Base-by-base conservation (phyloP, 768 basidiomycete genomes). In the Amanita polypyramis region DNA sequence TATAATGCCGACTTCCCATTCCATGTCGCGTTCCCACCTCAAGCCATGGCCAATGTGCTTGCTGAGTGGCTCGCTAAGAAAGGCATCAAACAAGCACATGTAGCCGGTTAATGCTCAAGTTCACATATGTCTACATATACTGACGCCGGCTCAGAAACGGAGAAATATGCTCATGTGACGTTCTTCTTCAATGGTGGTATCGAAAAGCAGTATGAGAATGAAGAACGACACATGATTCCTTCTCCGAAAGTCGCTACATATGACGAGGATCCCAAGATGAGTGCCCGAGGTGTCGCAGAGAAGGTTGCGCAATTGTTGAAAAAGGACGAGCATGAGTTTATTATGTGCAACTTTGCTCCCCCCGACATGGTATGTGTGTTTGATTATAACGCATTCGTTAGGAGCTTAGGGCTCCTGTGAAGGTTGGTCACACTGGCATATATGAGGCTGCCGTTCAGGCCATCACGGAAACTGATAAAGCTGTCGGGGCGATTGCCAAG, bases 161-260 rank as follows among this genome's bases (percentile, higher is more conserved):
- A 95, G 63, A 95, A 97, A 67, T 97, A 94, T 64, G 92, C 92
- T 1, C 93, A 97, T 60, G 89, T 97, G 47, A 97, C 93, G 0
- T 95, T 96, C 74, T 96, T 95, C 77, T 95, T 96, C 77, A 96
- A 95, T 64, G 94, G 93, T 11, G 93, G 93, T 48, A 81, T 92
- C 23, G 94, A 96, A 71, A 88, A 92, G 61, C 88, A 94, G 58
- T 97, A 88, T 65, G 71, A 76, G 11, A 64, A 70, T 29, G 94
- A 96, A 60, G 85, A 88, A 55, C 73, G 94, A 12, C 73, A 81
- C 61, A 82, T 96, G 87, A 82, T 95, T 50, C 77, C 88, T 3
- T 93, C 90, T 12, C 94, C 92, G 35, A 94, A 89, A 58, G 92
- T 95, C 23, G 83, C 93, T 5, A 97, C 93, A 5, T 97, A 97